A percentile compares a stretch with the other conserved stretches of the same genome.
Conservation (phyloP, 352 stramenopile species). For the Globisporangium okanoganense region DNA sequence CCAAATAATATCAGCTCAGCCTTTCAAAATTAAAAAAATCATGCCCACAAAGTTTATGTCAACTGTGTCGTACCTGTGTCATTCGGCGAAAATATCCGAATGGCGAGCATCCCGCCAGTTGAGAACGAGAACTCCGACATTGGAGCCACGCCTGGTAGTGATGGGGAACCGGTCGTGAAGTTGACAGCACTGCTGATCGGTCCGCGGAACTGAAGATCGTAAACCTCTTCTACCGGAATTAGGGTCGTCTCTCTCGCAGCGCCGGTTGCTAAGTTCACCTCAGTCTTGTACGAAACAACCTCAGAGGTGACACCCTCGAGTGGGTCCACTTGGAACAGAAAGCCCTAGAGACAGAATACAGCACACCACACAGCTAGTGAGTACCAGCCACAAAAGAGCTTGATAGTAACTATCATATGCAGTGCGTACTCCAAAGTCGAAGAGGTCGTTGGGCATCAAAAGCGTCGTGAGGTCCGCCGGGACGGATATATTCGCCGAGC, state of each 20-base stretch:
- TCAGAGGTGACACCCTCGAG: background rate
- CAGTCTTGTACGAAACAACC: conserved; percentile 8
- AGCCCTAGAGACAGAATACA: conserved; percentile 21
- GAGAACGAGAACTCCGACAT: conserved; percentile 18
- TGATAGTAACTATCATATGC: background rate
- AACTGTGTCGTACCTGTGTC: conserved; percentile 35
- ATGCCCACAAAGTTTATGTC: too few species aligned
- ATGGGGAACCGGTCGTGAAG: conserved; percentile 28
- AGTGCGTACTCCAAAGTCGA: conserved; percentile 49
- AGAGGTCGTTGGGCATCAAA: conserved; percentile 14
- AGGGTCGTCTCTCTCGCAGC: conserved; percentile 13
- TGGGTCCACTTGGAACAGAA: conserved; percentile 47
- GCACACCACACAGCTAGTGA: background rate
- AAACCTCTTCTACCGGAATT: conserved; percentile 1
- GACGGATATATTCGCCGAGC: conserved; percentile 23
- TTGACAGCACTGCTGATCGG: conserved; percentile 22
- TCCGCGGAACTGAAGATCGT: conserved; percentile 25
- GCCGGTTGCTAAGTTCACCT: background rate
- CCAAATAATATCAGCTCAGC: background rate
- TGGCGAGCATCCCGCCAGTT: conserved; percentile 40
- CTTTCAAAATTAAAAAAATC: background rate
- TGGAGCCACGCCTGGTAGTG: conserved; percentile 25
- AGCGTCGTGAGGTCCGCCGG: conserved; percentile 4
- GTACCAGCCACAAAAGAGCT: too few species aligned
- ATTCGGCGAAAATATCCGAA: conserved; percentile 42